phyloP scores from a whole-genome alignment of 495 filamentous ascomycete species.

The Xylaria intraflava region DNA sequence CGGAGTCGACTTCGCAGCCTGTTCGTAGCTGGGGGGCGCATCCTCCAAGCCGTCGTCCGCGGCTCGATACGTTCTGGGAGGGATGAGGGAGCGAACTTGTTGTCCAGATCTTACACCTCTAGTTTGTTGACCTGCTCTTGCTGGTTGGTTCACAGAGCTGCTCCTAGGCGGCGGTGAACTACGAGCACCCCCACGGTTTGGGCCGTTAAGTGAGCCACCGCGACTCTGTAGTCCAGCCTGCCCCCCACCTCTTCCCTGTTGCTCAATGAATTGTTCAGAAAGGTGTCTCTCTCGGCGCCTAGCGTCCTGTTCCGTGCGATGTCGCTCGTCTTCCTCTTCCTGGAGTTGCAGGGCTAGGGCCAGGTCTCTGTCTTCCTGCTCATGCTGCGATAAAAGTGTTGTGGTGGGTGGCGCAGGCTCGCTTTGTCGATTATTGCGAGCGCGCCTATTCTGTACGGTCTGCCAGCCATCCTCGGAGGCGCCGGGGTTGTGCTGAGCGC shows the following conservation, averaged over 20 bases:
- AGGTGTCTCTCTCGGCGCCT: slow-evolving; percentile 42
- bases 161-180: slow-evolving; percentile 15
- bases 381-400: slow-evolving; percentile 32
- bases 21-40: slow-evolving; percentile 76
- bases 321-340: slow-evolving; percentile 71
- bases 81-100: slow-evolving; percentile 40
- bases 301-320: slow-evolving; percentile 44
- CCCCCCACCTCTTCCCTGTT: slow-evolving; percentile 34
- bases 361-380: slow-evolving; percentile 73
- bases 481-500: slow-evolving; percentile 5
- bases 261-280: slow-evolving; percentile 53
- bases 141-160: slow-evolving; percentile 19
- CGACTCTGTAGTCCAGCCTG: slow-evolving; percentile 17
- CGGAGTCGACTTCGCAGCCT: slow-evolving; percentile 57
- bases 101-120: slow-evolving; percentile 24
- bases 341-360: slow-evolving; percentile 75
- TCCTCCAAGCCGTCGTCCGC: slow-evolving; percentile 50
- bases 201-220: slow-evolving; percentile 17
- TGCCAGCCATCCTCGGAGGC: slow-evolving; percentile 39
- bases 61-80: slow-evolving; percentile 30
- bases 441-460: slow-evolving; percentile 39
- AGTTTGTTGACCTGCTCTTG: slow-evolving; percentile 13
- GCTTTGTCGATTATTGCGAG: slow-evolving; percentile 21
- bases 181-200: slow-evolving; percentile 7
- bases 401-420: slow-evolving; percentile 23